A percentile compares a stretch with the other conserved stretches of the same genome.
phyloP scores from a whole-genome alignment of 1,284 basidiomycete genomes.

The Fereydounia khargensis region DNA sequence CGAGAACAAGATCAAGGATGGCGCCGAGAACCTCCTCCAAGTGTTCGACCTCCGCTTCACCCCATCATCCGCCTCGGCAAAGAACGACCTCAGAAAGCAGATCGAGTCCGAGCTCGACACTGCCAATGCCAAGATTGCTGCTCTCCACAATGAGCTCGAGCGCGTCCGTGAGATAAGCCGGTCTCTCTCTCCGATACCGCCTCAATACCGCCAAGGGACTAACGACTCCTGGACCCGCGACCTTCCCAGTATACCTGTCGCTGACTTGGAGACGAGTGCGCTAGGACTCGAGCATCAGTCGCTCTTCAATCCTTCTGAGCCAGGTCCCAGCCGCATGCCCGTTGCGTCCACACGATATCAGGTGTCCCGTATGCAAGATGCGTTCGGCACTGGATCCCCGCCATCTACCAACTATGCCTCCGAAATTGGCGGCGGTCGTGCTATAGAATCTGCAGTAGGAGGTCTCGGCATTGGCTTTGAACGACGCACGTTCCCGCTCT shows the following conservation, averaged over 20 bases:
- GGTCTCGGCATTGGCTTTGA: constrained; percentile 33
- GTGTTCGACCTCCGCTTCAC: constrained; percentile 60
- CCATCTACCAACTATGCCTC: constrained; percentile 32
- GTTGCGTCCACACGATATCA: constrained; percentile 6
- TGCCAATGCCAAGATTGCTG: constrained; percentile 70
- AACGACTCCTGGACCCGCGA: no score
- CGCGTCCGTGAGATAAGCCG: constrained; percentile 61
- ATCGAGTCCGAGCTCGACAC: constrained; percentile 74
- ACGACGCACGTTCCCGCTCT: background rate
- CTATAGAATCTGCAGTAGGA: constrained; percentile 7
- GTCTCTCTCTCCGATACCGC: no score
- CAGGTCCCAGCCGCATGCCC: constrained; percentile 3
- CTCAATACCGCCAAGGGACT: no score
- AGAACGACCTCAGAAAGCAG: constrained; percentile 69
- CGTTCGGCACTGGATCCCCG: constrained; percentile 19
- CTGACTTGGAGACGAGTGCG: constrained; percentile 24
- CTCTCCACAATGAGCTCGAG: constrained; percentile 68
- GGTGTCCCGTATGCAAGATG: constrained; percentile 9
- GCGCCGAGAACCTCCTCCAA: constrained; percentile 76
- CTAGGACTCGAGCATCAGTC: constrained; percentile 24
- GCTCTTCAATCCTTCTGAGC: constrained; percentile 5
- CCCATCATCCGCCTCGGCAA: constrained; percentile 25
- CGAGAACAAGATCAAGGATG: constrained; percentile 76
- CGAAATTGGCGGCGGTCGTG: constrained; percentile 6
- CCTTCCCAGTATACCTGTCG: constrained; percentile 18